Base-by-base conservation (phyloP, 352 stramenopile genomes). In the Discostella stelligera region DNA sequence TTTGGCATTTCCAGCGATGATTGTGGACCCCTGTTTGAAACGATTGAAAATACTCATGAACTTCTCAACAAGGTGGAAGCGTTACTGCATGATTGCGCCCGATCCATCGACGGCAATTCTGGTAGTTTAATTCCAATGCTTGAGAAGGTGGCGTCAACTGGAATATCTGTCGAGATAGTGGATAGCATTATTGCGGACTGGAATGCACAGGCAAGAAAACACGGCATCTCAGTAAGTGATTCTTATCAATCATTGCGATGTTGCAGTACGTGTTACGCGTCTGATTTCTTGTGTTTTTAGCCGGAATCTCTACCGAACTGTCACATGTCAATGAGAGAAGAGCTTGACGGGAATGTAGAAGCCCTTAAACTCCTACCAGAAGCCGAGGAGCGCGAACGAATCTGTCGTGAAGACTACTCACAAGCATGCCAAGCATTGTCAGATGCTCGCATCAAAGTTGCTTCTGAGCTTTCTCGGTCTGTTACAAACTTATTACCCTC, bases 201-300 rank as follows among this genome's bases (percentile, higher is more conserved):
- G 89, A 91, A 89, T 82, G 76, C 79, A 25, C 65, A 93, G 48
- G 78, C 88, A 56, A 74, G 89, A 62, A 94, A 94, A 50, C 89
- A 94, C 77, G 88, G 85, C 10, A 85, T 94, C 49, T 78, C 79
- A 32, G 65, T 73, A 55, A 73, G 65, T 73, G 52, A 10, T 48
- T 64, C 67, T 39, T 55, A 67, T 21, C 63, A 74, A 52, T 39
- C 16, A 9, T 25, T 21, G 1, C 11, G 8, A 39, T n/a, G 11
- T 60, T 39, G 14, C 46, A 27, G 27, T 32, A n/a, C 53, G 32
- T 63, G 13, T 14, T 25, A 53, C 37, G 0, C 20, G 53, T 23
- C 48, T 65, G 49, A 37, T 16, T 14, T 13, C 39, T 53, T 32
- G 13, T 37, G n/a, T 65, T 25, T 55, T 39, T 41, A 66, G 58